A percentile compares a stretch with the other conserved stretches of the same genome.
Conservation (phyloP, 495 filamentous ascomycete genomes). For the Evansstolkia leycettana region DNA sequence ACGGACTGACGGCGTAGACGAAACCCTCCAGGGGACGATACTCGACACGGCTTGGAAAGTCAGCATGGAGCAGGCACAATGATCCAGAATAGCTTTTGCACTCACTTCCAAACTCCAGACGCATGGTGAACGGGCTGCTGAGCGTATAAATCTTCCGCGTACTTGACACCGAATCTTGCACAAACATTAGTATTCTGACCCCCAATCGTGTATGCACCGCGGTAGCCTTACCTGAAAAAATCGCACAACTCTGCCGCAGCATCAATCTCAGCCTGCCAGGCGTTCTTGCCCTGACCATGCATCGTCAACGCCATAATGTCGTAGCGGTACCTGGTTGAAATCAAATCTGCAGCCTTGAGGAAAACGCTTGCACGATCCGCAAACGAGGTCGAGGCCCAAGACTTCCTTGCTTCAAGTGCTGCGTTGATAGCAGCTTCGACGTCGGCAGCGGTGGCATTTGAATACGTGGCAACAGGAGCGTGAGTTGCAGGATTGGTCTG, state of each 20-base stretch:
- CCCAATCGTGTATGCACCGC: not conserved
- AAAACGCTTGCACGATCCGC: conserved; percentile 86
- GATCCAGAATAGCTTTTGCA: not conserved
- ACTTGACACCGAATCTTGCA: conserved; percentile 67
- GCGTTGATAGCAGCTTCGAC: conserved; percentile 66
- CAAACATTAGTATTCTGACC: conserved; percentile 4
- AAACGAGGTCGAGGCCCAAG: conserved; percentile 75
- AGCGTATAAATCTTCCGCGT: conserved; percentile 75
- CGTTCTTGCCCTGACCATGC: conserved; percentile 90
- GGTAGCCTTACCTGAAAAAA: conserved; percentile 51
- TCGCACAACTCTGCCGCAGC: conserved; percentile 84
- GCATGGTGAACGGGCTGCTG: conserved; percentile 71
- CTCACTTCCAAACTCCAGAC: conserved; percentile 65
- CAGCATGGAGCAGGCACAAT: no score
- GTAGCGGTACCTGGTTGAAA: conserved; percentile 82
- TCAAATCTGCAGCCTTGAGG: conserved; percentile 82
- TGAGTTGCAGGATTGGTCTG: conserved; percentile 73
- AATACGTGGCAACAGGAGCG: conserved; percentile 64
- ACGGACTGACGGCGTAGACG: conserved; percentile 75
- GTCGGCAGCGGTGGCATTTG: conserved; percentile 57
- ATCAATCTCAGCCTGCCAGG: conserved; percentile 95
- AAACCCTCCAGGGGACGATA: conserved; percentile 79
- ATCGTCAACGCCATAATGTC: conserved; percentile 90
- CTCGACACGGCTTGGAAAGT: conserved; percentile 44
- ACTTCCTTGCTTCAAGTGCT: conserved; percentile 66